Evolutionary conservation across 805 yeast species (phyloP).

Genomic region (Teunomyces panamensis): DNA sequence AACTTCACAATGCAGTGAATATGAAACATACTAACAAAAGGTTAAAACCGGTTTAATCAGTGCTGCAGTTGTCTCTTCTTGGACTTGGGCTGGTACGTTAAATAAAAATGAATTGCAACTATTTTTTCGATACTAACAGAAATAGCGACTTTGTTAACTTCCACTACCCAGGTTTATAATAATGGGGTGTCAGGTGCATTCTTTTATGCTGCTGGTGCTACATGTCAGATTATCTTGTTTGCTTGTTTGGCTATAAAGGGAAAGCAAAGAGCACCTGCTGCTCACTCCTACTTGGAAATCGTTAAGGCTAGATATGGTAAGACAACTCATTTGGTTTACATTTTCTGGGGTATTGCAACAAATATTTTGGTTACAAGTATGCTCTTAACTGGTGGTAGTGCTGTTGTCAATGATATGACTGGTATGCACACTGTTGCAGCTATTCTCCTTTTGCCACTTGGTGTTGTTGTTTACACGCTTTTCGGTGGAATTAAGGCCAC

Average conservation of each 20-base stretch:
- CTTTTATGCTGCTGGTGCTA: slow-evolving; percentile 89
- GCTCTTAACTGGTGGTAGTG: slow-evolving; percentile 89
- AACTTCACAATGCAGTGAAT: background rate
- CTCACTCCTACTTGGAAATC: slow-evolving; percentile 88
- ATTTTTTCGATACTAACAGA: slow-evolving; percentile 19
- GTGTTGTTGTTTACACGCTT: slow-evolving; percentile 51
- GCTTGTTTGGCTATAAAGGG: slow-evolving; percentile 86
- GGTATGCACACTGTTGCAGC: slow-evolving; percentile 84
- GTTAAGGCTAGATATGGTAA: slow-evolving; percentile 78
- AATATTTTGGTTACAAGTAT: slow-evolving; percentile 89
- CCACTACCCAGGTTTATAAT: slow-evolving; percentile 74
- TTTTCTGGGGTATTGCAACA: slow-evolving; percentile 82
- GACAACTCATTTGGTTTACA: slow-evolving; percentile 63
- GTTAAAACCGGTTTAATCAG: slow-evolving; percentile 83
- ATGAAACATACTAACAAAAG: background rate
- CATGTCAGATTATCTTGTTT: slow-evolving; percentile 82
- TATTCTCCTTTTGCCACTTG: slow-evolving; percentile 77
- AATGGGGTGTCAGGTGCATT: slow-evolving; percentile 78
- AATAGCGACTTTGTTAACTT: slow-evolving; percentile 57
- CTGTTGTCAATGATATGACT: slow-evolving; percentile 74
- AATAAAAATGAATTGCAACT: background rate
- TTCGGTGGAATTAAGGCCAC: slow-evolving; percentile 48
- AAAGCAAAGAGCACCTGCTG: slow-evolving; percentile 85
- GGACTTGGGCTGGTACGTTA: slow-evolving; percentile 65
- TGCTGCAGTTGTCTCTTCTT: slow-evolving; percentile 87